Base-by-base conservation (phyloP, 2,329 filamentous ascomycete species). In the Fusarium sp. region DNA sequence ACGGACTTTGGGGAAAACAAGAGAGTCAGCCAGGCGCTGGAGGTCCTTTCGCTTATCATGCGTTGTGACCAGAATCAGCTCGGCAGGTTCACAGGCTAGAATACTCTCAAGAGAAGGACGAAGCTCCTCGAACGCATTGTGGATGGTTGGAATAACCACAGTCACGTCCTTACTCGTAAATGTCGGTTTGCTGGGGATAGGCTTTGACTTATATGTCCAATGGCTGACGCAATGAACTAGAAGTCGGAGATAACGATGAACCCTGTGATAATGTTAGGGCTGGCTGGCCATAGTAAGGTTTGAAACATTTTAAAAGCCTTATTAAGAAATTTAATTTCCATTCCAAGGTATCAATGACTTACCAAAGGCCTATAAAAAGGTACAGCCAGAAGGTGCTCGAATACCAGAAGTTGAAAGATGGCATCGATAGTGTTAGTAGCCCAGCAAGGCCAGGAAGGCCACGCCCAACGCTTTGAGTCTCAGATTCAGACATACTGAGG, bases 71-170 rank as follows among this genome's bases (percentile, higher is more conserved):
- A 98, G 85, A 55, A 98, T 91, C 66, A 98, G 82, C 81, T 93
- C 90, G 62, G 85, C 86, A 2, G 92, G 92, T 60, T 89, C 83
- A 76, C 91, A 92, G 26, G 88, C 88, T 53, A 95, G 84, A 71
- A 93, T 94, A 76, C 92, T 94, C 78, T 91, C 86, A 41, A 98
- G 87, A 20, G 94, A 97, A 65, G 92, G 90, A 57, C 91, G 90
- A 67, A 98, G 86, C 78, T 97, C 93, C 75, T 94, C 91, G 66
- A 95, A 94, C 69, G 90, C 91, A 67, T 94, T 93, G 78, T 97
- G 93, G 71, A 98, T 94, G 14, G 95, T 97, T 11, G 95, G 95
- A 67, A 98, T 93, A 75, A 98, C 93, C 71, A 98, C 94, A 9
- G 95, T 97, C 76, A 97, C 94, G 88, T 98, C 93, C 74, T 93